These are phyloP conservation scores for Pestalotiopsis sp. DNA, from an alignment of 2,329 filamentous ascomycete species.

Conservation along the genomic window DNA sequence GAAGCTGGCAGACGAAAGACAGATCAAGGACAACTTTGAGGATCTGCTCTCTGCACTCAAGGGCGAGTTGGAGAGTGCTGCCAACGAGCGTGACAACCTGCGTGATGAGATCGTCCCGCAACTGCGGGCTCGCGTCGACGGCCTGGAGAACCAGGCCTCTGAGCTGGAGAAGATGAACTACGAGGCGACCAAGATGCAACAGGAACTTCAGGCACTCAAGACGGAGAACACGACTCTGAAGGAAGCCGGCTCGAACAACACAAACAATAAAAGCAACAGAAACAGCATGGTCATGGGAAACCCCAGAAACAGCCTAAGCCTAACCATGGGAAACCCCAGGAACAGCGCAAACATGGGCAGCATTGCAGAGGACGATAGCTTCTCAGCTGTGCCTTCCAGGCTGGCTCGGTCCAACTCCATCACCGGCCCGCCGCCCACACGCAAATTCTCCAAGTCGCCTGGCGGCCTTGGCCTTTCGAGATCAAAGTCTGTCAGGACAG, in stretches of 20 bases:
- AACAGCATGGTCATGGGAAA: too few relatives aligned
- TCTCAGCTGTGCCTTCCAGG: conserved; percentile 27
- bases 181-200: conserved; percentile 82
- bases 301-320: too few relatives aligned
- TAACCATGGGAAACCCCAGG: too few relatives aligned
- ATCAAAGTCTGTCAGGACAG: conserved; percentile 60
- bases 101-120: conserved; percentile 86
- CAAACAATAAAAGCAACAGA: too few relatives aligned
- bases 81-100: conserved; percentile 89
- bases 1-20: conserved; percentile 80
- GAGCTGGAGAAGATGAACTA: conserved; percentile 76
- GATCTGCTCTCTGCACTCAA: conserved; percentile 85
- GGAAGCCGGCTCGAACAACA: conserved; percentile 24
- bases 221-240: conserved; percentile 65
- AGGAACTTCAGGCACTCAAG: conserved; percentile 76
- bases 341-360: conserved; percentile 24
- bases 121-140: conserved; percentile 74
- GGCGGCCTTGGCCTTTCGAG: conserved; percentile 51
- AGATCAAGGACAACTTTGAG: conserved; percentile 91
- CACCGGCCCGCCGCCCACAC: conserved; percentile 31
- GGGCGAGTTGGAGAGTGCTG: conserved; percentile 77
- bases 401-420: conserved; percentile 45
- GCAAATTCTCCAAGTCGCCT: conserved; percentile 28
- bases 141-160: conserved; percentile 73
- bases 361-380: conserved; percentile 35